These are phyloP conservation scores for Discostella stelligeroides DNA, from an alignment of 108 stramenopile species.

Conservation along the genomic window DNA sequence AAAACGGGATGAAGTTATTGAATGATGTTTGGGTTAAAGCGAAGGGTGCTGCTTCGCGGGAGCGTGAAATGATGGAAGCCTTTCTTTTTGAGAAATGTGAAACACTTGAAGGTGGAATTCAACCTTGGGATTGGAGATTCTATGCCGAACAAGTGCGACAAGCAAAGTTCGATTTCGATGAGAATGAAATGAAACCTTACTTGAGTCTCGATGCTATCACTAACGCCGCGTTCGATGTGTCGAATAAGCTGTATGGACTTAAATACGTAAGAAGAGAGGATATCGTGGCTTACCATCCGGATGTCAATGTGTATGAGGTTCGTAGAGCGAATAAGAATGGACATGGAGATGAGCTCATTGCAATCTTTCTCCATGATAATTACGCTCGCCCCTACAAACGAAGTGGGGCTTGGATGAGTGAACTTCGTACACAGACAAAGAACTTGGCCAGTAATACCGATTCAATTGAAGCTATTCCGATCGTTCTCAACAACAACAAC, in stretches of 20 bases:
- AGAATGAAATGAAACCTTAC: slow-evolving; percentile 73
- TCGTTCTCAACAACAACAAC: slow-evolving; percentile 84
- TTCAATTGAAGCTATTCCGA: slow-evolving; percentile 59
- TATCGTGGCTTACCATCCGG: slow-evolving; percentile 67
- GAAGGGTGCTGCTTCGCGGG: slow-evolving; percentile 69
- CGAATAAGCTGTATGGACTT: slow-evolving; percentile 73
- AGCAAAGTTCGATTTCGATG: slow-evolving; percentile 77
- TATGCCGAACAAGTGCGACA: slow-evolving; percentile 74
- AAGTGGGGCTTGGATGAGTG: slow-evolving; percentile 83
- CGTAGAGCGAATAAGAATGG: slow-evolving; percentile 42
- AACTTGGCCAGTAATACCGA: slow-evolving; percentile 57
- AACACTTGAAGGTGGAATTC: slow-evolving; percentile 62
- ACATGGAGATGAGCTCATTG: slow-evolving; percentile 63
- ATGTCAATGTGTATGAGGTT: slow-evolving; percentile 79
- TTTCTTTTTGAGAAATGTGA: slow-evolving; percentile 56
- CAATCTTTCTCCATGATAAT: slow-evolving; percentile 81
- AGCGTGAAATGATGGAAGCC: slow-evolving; percentile 67
- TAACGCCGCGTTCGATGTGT: slow-evolving; percentile 71
- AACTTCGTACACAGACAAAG: slow-evolving; percentile 75
- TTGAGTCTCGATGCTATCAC: slow-evolving; percentile 65
- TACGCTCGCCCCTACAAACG: slow-evolving; percentile 66
- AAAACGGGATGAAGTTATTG: slow-evolving; percentile 63
- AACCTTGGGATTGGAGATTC: slow-evolving; percentile 84
- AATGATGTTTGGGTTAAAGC: slow-evolving; percentile 76
- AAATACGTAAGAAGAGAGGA: slow-evolving; percentile 60